Base-by-base conservation (phyloP, 495 filamentous ascomycete genomes). In the Penicillium psychrofluorescens region DNA sequence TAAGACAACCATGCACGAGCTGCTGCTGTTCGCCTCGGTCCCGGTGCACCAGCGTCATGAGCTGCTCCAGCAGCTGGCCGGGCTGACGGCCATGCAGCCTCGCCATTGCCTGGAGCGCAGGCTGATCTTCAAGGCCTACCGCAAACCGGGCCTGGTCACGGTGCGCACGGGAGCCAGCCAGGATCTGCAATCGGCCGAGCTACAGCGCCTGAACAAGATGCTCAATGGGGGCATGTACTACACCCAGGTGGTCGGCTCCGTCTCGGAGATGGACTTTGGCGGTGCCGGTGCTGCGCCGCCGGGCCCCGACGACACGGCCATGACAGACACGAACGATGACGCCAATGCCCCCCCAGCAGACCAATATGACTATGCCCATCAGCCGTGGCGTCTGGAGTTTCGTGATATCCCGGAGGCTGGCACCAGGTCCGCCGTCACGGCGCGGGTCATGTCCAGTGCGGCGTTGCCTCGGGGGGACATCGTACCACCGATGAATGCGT, bases 11-110 rank as follows among this genome's bases (percentile, higher is more conserved):
- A 74, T 74, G 70, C 68, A 73, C 42, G 68, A 73, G 62, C 56
- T 71, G 32, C 48, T 69, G 36, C 54, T 73, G 27, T 73, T 73
- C 61, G 70, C 70, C 65, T 70, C 67, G 58, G 70, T 72, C 38
- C 67, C 68, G 8, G 54, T 49, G 11, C 64, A 69, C 30, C 66
- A 73, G 43, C 70, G 71, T 53, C 60, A 70, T 52, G 81, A 83
- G 62, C 70, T 86, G 36, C 68, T 85, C 39, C 76, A 82, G 42
- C 78, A 86, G 54, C 72, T 88, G 41, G 75, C 81, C 15, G 84
- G 81, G 36, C 59, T 86, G 43, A 77, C 80, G 27, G 79, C 78
- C 48, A 82, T 83, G 78, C 77, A 80, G 46, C 84, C 84, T 16
- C 66, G 71, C 48, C 70, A 67, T 45, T 62, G 76, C 43, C 46